Evolutionary conservation across 2,329 filamentous ascomycete genomes (phyloP).

Genomic region (Fusarium ambrosium): DNA sequence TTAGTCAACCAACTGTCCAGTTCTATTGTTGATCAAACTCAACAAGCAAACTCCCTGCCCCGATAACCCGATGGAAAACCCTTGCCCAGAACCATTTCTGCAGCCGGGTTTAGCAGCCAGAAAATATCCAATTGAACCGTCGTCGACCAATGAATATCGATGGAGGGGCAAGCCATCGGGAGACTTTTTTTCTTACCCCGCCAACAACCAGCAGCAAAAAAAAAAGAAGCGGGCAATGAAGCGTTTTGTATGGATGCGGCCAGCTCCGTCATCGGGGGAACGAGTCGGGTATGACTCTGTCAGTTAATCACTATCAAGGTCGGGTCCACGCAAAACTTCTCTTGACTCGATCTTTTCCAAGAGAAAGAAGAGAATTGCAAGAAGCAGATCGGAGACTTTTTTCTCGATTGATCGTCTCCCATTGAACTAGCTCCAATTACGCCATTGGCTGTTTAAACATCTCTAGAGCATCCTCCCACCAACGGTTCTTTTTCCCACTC

Average conservation of each 20-base stretch:
- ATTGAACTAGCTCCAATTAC: constrained; percentile 33
- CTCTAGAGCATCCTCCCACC: constrained; percentile 13
- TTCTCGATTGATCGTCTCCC: background rate
- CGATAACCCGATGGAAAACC: constrained; percentile 26
- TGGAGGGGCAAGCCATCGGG: constrained; percentile 17
- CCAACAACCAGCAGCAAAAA: constrained; percentile 16
- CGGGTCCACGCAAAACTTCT: constrained; percentile 17
- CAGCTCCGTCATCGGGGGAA: constrained; percentile 40
- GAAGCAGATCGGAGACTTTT: background rate
- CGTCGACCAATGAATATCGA: constrained; percentile 22
- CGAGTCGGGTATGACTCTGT: background rate
- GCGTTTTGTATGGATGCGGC: constrained; percentile 1
- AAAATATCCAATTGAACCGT: background rate
- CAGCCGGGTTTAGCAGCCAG: constrained; percentile 23
- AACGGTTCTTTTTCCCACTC: background rate
- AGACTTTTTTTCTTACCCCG: constrained; percentile 26
- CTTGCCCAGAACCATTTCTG: constrained; percentile 8
- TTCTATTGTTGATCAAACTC: background rate
- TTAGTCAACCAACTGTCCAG: background rate
- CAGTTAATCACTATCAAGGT: constrained; percentile 22
- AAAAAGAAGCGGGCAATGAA: background rate
- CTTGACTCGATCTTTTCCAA: constrained; percentile 13
- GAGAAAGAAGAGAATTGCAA: background rate
- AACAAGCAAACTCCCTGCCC: background rate
- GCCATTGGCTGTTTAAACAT: constrained; percentile 31